phyloP scores from a whole-genome alignment of 2,329 filamentous ascomycete species.

The Monilinia aucupariae region DNA sequence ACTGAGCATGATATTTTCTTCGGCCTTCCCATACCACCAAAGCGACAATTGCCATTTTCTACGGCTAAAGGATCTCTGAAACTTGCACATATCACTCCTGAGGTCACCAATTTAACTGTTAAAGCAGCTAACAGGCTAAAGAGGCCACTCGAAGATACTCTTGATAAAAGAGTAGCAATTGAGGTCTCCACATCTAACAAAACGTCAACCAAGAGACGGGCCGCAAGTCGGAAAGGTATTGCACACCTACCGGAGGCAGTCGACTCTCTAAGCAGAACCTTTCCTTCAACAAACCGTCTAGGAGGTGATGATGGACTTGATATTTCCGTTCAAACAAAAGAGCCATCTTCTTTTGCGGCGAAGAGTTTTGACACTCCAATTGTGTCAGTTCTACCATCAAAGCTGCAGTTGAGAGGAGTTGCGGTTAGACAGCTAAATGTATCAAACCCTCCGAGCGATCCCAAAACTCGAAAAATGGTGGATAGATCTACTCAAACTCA shows the following conservation, averaged over 20 bases:
- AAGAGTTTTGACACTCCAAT: conserved; percentile 23
- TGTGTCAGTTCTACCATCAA: conserved; percentile 22
- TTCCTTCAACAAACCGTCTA: neutral
- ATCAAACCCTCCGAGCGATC: conserved; percentile 12
- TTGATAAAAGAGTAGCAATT: too few species aligned
- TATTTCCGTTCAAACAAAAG: conserved; percentile 12
- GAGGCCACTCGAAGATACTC: neutral
- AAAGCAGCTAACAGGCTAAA: neutral
- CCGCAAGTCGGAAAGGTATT: conserved; percentile 3
- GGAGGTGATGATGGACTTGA: neutral
- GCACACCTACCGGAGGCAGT: neutral
- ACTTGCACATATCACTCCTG: neutral
- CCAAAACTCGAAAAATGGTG: conserved; percentile 27
- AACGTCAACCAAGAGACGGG: neutral
- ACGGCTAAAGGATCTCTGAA: conserved; percentile 12
- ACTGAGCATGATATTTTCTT: conserved; percentile 9
- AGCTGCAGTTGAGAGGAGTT: conserved; percentile 7
- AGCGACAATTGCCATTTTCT: conserved; percentile 30
- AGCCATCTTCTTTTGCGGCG: conserved; percentile 22
- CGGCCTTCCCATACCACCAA: conserved; percentile 26
- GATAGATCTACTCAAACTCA: conserved; percentile 33
- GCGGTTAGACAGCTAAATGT: conserved; percentile 19
- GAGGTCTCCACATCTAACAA: neutral
- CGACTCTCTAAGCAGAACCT: neutral
- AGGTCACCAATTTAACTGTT: neutral